Percentiles rank a stretch among this genome's conserved stretches.
These are phyloP conservation scores for Apiotrichum akiyoshidainum DNA, from an alignment of 1,284 basidiomycete genomes.

Conservation along the genomic window DNA sequence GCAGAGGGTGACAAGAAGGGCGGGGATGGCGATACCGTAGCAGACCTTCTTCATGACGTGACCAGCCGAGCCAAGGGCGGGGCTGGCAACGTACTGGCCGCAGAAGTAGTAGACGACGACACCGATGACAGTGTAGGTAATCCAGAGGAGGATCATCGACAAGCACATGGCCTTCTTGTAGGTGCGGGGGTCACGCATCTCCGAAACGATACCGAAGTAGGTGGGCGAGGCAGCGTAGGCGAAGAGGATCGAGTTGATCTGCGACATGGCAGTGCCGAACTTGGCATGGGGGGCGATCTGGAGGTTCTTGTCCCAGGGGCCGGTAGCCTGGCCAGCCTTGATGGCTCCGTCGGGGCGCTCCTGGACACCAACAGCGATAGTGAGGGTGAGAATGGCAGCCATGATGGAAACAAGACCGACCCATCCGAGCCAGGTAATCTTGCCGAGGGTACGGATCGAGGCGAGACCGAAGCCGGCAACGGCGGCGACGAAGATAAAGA, in stretches of 20 bases:
- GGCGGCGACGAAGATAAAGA: slow-evolving; percentile 40
- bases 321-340: slow-evolving; percentile 11
- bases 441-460: slow-evolving; percentile 44
- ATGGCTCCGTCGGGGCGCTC: slow-evolving; percentile 41
- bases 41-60: slow-evolving; percentile 46
- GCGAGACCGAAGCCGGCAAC: slow-evolving; percentile 33
- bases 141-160: slow-evolving; percentile 38
- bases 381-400: slow-evolving; percentile 44
- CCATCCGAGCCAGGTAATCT: slow-evolving; percentile 49
- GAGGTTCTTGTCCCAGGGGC: slow-evolving; percentile 35
- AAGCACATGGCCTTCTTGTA: slow-evolving; percentile 33
- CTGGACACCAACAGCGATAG: slow-evolving; percentile 48
- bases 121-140: slow-evolving; percentile 39
- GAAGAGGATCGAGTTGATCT: slow-evolving; percentile 43
- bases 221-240: slow-evolving; percentile 35
- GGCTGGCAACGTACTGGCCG: slow-evolving; percentile 46
- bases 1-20: slow-evolving; percentile 29
- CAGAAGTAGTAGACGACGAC: slow-evolving; percentile 34
- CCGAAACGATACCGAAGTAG: slow-evolving; percentile 26
- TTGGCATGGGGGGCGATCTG: slow-evolving; percentile 24
- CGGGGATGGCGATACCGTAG: slow-evolving; percentile 49
- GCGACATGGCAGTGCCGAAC: slow-evolving; percentile 44
- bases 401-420: slow-evolving; percentile 34
- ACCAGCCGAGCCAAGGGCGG: slow-evolving; percentile 48
- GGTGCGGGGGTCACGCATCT: slow-evolving; percentile 36